Conservation (phyloP, 2,329 filamentous ascomycete genomes). For the Scytalidium lignicola region DNA sequence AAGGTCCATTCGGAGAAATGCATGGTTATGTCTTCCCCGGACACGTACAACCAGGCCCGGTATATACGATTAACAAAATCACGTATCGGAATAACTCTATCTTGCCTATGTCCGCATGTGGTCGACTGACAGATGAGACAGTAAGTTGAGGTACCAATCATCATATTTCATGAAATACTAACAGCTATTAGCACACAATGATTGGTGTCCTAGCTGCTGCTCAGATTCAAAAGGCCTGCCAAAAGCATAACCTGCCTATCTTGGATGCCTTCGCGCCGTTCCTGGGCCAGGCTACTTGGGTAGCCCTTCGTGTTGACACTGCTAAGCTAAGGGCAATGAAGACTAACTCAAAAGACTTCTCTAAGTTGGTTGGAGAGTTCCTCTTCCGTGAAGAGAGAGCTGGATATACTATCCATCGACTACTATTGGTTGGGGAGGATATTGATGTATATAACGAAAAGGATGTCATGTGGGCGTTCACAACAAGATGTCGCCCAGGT, state of each 20-base stretch:
- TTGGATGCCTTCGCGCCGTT: slow-evolving; percentile 39
- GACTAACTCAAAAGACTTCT: slow-evolving; percentile 36
- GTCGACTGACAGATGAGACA: slow-evolving; percentile 35
- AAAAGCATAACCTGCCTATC: slow-evolving; percentile 35
- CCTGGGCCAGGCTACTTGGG: slow-evolving; percentile 44
- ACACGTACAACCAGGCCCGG: slow-evolving; percentile 33
- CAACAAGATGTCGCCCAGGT: slow-evolving; percentile 40
- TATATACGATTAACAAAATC: slow-evolving; percentile 41
- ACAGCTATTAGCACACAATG: slow-evolving; percentile 26
- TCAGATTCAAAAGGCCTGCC: slow-evolving; percentile 33
- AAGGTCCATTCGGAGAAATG: slow-evolving; percentile 47
- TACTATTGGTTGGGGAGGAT: slow-evolving; percentile 43
- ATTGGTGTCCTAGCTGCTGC: slow-evolving; percentile 39
- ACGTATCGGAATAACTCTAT: slow-evolving; percentile 44
- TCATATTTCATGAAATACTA: not conserved
- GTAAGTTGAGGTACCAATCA: not conserved
- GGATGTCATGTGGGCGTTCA: slow-evolving; percentile 45
- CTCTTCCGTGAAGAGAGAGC: slow-evolving; percentile 36
- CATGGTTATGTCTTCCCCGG: slow-evolving; percentile 40
- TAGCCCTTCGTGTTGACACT: slow-evolving; percentile 50
- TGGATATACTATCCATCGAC: slow-evolving; percentile 37
- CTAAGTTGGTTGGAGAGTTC: slow-evolving; percentile 36
- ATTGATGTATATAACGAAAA: slow-evolving; percentile 41
- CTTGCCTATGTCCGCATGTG: slow-evolving; percentile 38
- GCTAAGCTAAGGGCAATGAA: slow-evolving; percentile 51